phyloP scores from a whole-genome alignment of 345 rosid species.

The Trapa bicornis region DNA sequence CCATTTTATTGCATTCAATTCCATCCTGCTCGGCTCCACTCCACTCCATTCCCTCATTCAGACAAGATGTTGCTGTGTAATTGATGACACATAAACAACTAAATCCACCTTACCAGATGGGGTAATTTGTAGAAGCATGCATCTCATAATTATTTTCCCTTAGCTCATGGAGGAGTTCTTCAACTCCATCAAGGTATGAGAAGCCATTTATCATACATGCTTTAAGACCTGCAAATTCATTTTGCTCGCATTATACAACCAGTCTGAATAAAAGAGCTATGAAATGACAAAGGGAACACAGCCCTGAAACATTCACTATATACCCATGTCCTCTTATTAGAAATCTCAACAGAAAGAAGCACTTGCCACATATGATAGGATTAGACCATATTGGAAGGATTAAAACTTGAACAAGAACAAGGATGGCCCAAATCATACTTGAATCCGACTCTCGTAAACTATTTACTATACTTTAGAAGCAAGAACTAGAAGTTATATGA shows the following conservation, averaged over 20 bases:
- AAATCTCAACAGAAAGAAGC: not conserved
- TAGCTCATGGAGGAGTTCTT: constrained; percentile 47
- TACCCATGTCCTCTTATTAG: not conserved
- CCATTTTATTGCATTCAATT: no score
- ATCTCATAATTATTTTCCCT: constrained; percentile 51
- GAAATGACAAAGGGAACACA: not conserved
- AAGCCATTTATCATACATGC: constrained; percentile 58
- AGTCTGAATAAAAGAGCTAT: not conserved
- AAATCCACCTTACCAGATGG: constrained; percentile 45
- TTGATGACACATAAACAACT: not conserved
- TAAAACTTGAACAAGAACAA: not conserved
- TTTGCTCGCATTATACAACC: not conserved
- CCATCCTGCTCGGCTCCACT: no score
- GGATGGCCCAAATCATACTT: no score
- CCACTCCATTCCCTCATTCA: no score
- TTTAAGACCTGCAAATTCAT: constrained; percentile 52
- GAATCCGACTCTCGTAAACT: no score
- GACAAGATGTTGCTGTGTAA: not conserved
- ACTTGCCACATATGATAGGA: not conserved
- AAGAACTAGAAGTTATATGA: no score
- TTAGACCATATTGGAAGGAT: not conserved
- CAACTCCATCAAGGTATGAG: constrained; percentile 64
- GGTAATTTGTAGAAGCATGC: constrained; percentile 92
- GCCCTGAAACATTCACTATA: not conserved
- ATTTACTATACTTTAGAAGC: no score